These are phyloP conservation scores for Mucor piriformis DNA, from an alignment of 371 early-diverging fungal genomes.

Conservation along the genomic window DNA sequence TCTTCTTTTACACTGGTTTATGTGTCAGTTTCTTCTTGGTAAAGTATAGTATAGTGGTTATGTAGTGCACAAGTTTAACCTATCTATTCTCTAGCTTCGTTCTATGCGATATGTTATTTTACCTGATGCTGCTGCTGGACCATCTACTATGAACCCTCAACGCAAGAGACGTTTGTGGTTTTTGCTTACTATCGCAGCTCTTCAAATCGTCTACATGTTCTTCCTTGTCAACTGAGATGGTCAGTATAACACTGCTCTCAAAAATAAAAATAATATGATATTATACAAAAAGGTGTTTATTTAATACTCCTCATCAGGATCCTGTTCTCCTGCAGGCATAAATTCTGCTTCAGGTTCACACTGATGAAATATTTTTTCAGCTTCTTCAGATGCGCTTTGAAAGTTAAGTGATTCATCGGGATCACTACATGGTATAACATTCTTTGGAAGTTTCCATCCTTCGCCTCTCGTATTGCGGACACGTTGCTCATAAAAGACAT, in stretches of 20 bases:
- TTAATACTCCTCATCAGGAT: slow-evolving; percentile 45
- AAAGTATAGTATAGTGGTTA: slow-evolving; percentile 1
- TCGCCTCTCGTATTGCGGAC: slow-evolving; percentile 29
- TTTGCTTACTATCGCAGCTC: slow-evolving; percentile 80
- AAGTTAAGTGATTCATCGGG: slow-evolving; percentile 53
- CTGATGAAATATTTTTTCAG: slow-evolving; percentile 47
- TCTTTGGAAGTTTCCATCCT: slow-evolving; percentile 40
- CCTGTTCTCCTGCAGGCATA: slow-evolving; percentile 55
- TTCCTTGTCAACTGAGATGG: slow-evolving; percentile 60
- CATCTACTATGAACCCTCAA: slow-evolving; percentile 77
- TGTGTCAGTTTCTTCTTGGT: slow-evolving; percentile 76
- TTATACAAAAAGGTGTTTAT: neutral
- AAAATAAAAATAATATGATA: neutral
- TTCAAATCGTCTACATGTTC: slow-evolving; percentile 85
- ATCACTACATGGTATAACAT: slow-evolving; percentile 47
- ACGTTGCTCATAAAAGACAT: slow-evolving; percentile 53
- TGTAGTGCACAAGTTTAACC: neutral
- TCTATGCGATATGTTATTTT: slow-evolving; percentile 88
- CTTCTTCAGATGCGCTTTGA: slow-evolving; percentile 53
- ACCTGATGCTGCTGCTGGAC: slow-evolving; percentile 76
- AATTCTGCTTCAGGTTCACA: slow-evolving; percentile 56
- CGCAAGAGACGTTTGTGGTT: slow-evolving; percentile 88
- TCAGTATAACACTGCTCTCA: neutral
- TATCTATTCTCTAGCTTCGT: slow-evolving; percentile 60
- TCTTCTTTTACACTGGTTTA: slow-evolving; percentile 77